Evolutionary conservation across 2,329 filamentous ascomycete species (phyloP).

Genomic region (Venturia oleaginea): DNA sequence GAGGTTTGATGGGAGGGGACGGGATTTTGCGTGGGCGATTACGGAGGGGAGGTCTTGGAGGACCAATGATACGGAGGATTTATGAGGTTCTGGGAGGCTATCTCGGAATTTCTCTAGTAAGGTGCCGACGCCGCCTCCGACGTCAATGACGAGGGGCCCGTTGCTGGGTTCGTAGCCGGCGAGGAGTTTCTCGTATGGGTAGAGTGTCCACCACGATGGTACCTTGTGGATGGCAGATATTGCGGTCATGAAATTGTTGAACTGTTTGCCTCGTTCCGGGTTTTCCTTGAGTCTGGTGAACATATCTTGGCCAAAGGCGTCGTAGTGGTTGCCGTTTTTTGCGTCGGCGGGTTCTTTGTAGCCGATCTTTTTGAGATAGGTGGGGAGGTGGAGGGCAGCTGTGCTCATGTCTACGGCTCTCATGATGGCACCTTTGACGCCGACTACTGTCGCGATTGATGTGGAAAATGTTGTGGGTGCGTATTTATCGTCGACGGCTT

Average conservation of each 20-base stretch:
- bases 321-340: background rate
- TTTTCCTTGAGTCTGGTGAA: background rate
- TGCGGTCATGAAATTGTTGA: background rate
- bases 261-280: background rate
- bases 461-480: background rate
- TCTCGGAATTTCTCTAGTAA: background rate
- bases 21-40: background rate
- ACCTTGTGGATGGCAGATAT: too few species aligned
- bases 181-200: background rate
- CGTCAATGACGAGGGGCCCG: slow-evolving; percentile 10
- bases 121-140: slow-evolving; percentile 12
- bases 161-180: background rate
- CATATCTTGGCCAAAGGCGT: background rate
- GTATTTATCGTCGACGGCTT: background rate
- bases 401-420: background rate
- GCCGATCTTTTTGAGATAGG: background rate
- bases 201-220: background rate
- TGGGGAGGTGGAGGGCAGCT: background rate
- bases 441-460: background rate
- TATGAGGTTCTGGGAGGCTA: background rate
- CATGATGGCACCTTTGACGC: background rate
- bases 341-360: background rate
- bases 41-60: slow-evolving; percentile 14
- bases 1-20: background rate
- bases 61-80: background rate